Conservation (phyloP, 352 stramenopile species). For the Globisporangium iwayamae region DNA sequence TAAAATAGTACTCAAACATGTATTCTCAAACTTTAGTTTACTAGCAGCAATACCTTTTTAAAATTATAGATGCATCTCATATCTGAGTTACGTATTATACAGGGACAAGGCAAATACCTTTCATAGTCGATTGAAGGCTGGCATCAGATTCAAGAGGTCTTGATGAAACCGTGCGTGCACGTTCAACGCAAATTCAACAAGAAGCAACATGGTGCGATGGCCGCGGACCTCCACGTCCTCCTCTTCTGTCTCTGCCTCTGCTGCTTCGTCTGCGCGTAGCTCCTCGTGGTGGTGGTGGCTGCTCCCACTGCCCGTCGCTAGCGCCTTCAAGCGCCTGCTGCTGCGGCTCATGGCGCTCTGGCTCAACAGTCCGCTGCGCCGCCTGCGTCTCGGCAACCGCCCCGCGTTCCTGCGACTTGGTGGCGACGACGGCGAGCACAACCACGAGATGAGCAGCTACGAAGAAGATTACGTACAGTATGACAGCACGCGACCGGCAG, state of each 20-base stretch:
- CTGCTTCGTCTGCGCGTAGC: slow-evolving; percentile 1
- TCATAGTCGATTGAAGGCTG: too few relatives aligned
- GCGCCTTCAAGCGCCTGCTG: slow-evolving; percentile 13
- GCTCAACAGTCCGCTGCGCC: slow-evolving; percentile 15
- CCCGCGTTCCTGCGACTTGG: slow-evolving; percentile 3
- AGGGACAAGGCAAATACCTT: too few relatives aligned
- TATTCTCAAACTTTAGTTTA: too few relatives aligned
- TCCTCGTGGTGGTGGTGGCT: slow-evolving; percentile 12
- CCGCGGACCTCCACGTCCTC: neutral
- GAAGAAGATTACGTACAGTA: slow-evolving; percentile 2
- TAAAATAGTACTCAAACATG: too few relatives aligned
- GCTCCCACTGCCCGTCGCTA: slow-evolving; percentile 7
- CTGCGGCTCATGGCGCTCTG: slow-evolving; percentile 17
- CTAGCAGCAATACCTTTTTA: too few relatives aligned
- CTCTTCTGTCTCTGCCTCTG: neutral
- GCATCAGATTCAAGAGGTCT: too few relatives aligned
- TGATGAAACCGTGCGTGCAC: neutral
- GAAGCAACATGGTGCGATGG: slow-evolving; percentile 5
- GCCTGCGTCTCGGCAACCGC: slow-evolving; percentile 5
- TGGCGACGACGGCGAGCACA: neutral
- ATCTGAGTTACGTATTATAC: too few relatives aligned
- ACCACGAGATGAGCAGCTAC: neutral
- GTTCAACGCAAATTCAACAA: neutral
- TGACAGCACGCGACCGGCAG: neutral
- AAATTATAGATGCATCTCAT: too few relatives aligned